phyloP scores from a whole-genome alignment of 257 asterid genomes.

The Solanum sparsipilum region DNA sequence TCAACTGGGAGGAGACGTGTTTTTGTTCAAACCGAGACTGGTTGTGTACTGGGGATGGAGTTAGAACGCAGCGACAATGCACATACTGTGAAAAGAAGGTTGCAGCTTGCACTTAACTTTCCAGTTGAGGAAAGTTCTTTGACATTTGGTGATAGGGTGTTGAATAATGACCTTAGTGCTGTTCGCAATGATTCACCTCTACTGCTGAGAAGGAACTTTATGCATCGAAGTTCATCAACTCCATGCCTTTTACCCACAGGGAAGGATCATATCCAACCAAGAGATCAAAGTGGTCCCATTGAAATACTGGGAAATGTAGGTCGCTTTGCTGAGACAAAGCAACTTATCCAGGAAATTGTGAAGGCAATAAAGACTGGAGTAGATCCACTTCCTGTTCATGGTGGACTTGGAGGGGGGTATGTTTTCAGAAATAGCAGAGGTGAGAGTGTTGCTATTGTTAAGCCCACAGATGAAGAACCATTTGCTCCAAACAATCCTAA shows the following conservation, averaged over 20 bases:
- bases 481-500: constrained; percentile 95
- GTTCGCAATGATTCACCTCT: constrained; percentile 76
- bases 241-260: constrained; percentile 96
- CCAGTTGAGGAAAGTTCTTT: constrained; percentile 86
- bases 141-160: constrained; percentile 75
- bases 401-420: constrained; percentile 98
- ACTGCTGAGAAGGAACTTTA: constrained; percentile 58
- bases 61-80: constrained; percentile 79
- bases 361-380: constrained; percentile 74
- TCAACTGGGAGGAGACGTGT: constrained; percentile 63
- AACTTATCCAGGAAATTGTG: constrained; percentile 63
- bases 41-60: constrained; percentile 92
- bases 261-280: constrained; percentile 47
- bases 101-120: constrained; percentile 75
- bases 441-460: constrained; percentile 84
- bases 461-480: constrained; percentile 98
- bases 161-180: constrained; percentile 83
- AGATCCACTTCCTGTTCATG: constrained; percentile 67
- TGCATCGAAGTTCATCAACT: constrained; percentile 92
- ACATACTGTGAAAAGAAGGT: constrained; percentile 82
- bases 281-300: constrained; percentile 74
- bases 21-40: constrained; percentile 86
- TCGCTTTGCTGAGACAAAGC: constrained; percentile 44
- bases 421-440: constrained; percentile 71
- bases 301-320: constrained; percentile 65